These are phyloP conservation scores for Trichoderma atrobrunneum DNA, from an alignment of 2,329 filamentous ascomycete genomes.

Conservation along the genomic window DNA sequence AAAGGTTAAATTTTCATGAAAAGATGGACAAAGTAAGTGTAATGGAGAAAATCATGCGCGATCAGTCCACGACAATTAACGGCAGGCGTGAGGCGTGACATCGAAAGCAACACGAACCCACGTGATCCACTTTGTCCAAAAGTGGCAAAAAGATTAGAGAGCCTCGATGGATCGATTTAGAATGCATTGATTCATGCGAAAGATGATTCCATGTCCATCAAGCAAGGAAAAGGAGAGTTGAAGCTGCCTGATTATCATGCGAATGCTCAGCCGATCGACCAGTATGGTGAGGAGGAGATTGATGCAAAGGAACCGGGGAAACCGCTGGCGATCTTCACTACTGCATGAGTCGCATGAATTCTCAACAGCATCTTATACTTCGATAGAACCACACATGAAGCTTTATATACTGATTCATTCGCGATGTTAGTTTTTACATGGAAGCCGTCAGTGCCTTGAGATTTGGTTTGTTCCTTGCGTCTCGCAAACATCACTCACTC, in stretches of 20 bases:
- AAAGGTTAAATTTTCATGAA: background rate
- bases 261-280: background rate
- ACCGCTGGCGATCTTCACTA: background rate
- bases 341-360: no score
- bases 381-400: background rate
- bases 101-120: conserved; percentile 28
- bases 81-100: conserved; percentile 23
- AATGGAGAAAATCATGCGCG: background rate
- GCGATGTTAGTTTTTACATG: background rate
- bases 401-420: background rate
- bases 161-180: conserved; percentile 22
- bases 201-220: background rate
- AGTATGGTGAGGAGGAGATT: background rate
- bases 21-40: background rate
- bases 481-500: background rate
- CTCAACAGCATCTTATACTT: background rate
- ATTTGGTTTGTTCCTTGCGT: background rate
- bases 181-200: conserved; percentile 9
- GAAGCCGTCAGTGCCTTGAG: background rate
- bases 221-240: background rate
- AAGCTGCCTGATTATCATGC: background rate
- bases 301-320: background rate
- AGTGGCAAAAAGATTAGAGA: conserved; percentile 1
- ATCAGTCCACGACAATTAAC: background rate
- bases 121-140: conserved; percentile 24